A percentile compares a stretch with the other conserved stretches of the same genome.
These are phyloP conservation scores for Pseudotulostoma volvatum DNA, from an alignment of 495 filamentous ascomycete species.

Conservation along the genomic window DNA sequence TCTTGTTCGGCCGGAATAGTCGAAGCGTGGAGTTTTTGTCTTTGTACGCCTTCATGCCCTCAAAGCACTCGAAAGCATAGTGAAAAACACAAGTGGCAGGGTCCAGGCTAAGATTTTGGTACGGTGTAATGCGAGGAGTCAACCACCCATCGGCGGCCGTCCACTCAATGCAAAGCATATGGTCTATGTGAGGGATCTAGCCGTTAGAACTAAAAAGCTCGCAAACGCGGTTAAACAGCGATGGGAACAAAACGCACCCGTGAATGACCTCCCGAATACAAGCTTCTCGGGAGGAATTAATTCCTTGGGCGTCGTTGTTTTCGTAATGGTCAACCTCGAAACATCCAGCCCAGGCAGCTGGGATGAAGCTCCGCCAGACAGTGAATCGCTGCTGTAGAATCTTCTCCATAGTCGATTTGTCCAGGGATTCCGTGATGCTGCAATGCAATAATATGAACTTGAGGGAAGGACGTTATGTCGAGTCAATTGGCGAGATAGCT, in stretches of 20 bases:
- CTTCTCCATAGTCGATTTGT: conserved; percentile 23
- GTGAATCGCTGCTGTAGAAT: conserved; percentile 43
- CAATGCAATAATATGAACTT: conserved; percentile 5
- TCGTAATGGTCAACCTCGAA: conserved; percentile 54
- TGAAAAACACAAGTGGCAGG: conserved; percentile 95
- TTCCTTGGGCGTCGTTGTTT: conserved; percentile 58
- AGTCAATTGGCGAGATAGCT: conserved; percentile 24
- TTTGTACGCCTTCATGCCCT: conserved; percentile 98
- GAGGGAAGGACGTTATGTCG: conserved; percentile 18
- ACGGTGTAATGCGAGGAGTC: conserved; percentile 65
- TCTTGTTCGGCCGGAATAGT: conserved; percentile 88
- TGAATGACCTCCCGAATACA: conserved; percentile 77
- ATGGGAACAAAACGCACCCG: conserved; percentile 33
- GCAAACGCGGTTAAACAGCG: background rate
- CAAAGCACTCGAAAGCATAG: conserved; percentile 94
- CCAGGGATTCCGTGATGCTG: conserved; percentile 13
- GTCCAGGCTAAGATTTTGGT: conserved; percentile 93
- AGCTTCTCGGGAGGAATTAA: conserved; percentile 59
- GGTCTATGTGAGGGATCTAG: conserved; percentile 39
- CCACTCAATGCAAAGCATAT: conserved; percentile 97
- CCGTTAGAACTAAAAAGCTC: background rate
- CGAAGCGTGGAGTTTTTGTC: conserved; percentile 56
- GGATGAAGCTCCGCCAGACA: conserved; percentile 30
- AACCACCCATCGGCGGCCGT: conserved; percentile 67
- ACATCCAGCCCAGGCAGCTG: conserved; percentile 52